Evolutionary conservation across 805 yeast species (phyloP).

Genomic region (Zygoascus biomembranicola): DNA sequence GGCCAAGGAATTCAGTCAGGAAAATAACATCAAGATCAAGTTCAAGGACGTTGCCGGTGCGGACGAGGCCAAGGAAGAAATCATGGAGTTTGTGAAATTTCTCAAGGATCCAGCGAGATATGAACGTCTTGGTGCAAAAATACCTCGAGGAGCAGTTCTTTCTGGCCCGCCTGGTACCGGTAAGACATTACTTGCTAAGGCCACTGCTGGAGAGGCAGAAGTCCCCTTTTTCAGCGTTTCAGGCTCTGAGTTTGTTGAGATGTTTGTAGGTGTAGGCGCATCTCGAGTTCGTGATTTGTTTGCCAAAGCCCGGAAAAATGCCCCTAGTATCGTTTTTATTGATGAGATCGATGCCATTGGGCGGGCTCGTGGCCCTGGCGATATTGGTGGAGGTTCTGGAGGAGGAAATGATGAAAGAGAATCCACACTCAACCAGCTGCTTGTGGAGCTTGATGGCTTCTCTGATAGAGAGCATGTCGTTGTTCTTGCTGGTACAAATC

Average conservation of each 20-base stretch:
- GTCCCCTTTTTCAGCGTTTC: conserved; percentile 94
- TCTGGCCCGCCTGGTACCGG: conserved; percentile 99
- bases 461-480: conserved; percentile 85
- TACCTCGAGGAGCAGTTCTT: conserved; percentile 95
- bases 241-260: conserved; percentile 96
- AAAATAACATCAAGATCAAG: conserved; percentile 78
- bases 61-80: conserved; percentile 93
- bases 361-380: conserved; percentile 73
- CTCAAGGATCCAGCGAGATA: conserved; percentile 84
- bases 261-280: conserved; percentile 99
- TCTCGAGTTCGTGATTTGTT: conserved; percentile 94
- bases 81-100: conserved; percentile 94
- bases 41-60: conserved; percentile 97
- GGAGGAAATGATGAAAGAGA: conserved; percentile 90
- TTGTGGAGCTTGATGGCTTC: conserved; percentile 99
- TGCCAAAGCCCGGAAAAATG: conserved; percentile 82
- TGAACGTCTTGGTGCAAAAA: conserved; percentile 90
- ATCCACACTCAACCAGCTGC: conserved; percentile 86
- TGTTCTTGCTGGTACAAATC: conserved; percentile 94
- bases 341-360: conserved; percentile 99
- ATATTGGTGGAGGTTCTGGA: conserved; percentile 30
- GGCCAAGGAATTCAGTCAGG: conserved; percentile 87
- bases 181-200: conserved; percentile 91
- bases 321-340: conserved; percentile 92
- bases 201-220: conserved; percentile 98